Evolutionary conservation across 169 alveolate species (phyloP).

Genomic region (Babesia ovis): DNA sequence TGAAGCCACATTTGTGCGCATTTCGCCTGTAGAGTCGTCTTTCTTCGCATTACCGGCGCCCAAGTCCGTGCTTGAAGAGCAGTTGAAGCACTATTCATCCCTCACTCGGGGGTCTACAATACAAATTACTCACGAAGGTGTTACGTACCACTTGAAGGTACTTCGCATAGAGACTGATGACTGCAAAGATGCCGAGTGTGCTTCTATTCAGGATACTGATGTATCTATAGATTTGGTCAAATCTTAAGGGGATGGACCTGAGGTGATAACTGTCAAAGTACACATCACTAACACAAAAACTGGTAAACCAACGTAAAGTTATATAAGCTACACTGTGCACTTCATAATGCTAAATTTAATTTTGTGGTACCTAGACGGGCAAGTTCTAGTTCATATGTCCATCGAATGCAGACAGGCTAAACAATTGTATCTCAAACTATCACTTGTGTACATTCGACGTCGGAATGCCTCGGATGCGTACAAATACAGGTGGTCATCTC

Average conservation of each 20-base stretch:
- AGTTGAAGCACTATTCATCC: constrained; percentile 61
- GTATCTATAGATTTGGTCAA: constrained; percentile 47
- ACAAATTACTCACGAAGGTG: constrained; percentile 43
- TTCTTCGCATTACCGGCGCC: constrained; percentile 40
- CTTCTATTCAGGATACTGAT: constrained; percentile 71
- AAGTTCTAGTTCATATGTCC: too few relatives aligned
- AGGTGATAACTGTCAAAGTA: background rate
- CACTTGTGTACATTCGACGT: too few relatives aligned
- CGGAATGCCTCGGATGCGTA: too few relatives aligned
- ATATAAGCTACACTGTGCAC: too few relatives aligned
- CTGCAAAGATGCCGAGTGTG: constrained; percentile 41
- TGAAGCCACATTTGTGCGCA: constrained; percentile 50
- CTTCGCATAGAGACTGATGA: constrained; percentile 50
- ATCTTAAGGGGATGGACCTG: too few relatives aligned
- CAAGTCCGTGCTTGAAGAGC: constrained; percentile 61
- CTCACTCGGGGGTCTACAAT: constrained; percentile 58
- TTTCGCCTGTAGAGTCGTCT: constrained; percentile 37
- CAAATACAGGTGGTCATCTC: too few relatives aligned
- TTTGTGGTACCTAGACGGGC: too few relatives aligned
- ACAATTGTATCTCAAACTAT: background rate
- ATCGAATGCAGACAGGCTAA: background rate
- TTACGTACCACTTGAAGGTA: constrained; percentile 40
- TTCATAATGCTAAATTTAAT: too few relatives aligned
- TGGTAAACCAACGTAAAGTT: too few relatives aligned
- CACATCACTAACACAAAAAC: too few relatives aligned